Evolutionary conservation across 1,284 basidiomycete species (phyloP).

Genomic region (Thecaphora thlaspeos): DNA sequence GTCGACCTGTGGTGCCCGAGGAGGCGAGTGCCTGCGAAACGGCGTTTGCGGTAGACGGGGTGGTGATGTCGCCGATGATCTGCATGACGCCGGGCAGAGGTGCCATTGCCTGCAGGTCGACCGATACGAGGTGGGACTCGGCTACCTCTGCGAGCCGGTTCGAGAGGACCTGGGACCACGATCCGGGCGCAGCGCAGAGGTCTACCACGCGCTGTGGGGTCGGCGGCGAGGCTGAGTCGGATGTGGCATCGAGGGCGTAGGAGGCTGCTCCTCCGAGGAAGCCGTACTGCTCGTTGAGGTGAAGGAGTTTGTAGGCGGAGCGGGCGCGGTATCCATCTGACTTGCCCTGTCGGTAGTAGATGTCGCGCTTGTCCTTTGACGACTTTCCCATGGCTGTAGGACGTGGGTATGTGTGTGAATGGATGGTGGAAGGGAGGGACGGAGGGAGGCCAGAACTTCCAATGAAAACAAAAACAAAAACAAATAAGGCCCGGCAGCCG

Average conservation of each 20-base stretch:
- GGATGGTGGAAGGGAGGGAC: no score
- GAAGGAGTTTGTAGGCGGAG: slow-evolving; percentile 64
- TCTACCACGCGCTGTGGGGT: slow-evolving; percentile 61
- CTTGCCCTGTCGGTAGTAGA: slow-evolving; percentile 62
- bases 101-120: slow-evolving; percentile 66
- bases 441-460: no score
- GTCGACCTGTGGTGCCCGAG: slow-evolving; percentile 1
- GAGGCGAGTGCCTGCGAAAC: slow-evolving; percentile 61
- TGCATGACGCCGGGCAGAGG: slow-evolving; percentile 63
- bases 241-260: slow-evolving; percentile 16
- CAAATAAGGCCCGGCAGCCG: no score
- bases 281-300: slow-evolving; percentile 63
- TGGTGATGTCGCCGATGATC: slow-evolving; percentile 65
- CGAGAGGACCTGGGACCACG: slow-evolving; percentile 59
- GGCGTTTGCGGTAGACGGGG: slow-evolving; percentile 61
- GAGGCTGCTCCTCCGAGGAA: slow-evolving; percentile 58
- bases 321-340: slow-evolving; percentile 62
- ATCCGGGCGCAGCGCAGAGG: slow-evolving; percentile 65
- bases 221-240: slow-evolving; percentile 4
- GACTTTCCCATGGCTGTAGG: slow-evolving; percentile 52
- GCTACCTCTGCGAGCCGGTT: slow-evolving; percentile 47
- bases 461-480: no score
- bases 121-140: slow-evolving; percentile 60
- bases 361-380: slow-evolving; percentile 62
- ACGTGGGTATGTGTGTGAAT: no score